Conservation (phyloP, 306 rosid species). For the Corylus avellana region DNA sequence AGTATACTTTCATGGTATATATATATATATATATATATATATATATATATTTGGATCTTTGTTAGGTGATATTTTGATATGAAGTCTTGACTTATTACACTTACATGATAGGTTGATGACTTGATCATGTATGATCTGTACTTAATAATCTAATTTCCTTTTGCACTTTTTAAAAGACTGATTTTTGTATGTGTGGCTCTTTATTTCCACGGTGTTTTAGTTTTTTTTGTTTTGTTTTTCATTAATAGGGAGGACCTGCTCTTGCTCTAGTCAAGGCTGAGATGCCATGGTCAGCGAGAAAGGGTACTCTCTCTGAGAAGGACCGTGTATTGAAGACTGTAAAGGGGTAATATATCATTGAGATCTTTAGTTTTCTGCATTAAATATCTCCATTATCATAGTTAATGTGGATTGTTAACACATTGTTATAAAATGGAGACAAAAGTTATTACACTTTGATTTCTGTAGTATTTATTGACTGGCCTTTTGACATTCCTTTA, state of each 20-base stretch:
- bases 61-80: neutral
- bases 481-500: neutral
- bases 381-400: neutral
- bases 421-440: neutral
- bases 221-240: conserved; percentile 14
- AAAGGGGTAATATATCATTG: conserved; percentile 67
- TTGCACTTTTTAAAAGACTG: neutral
- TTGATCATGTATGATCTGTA: neutral
- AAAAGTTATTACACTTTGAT: neutral
- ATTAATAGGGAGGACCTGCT: conserved; percentile 71
- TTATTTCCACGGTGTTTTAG: neutral
- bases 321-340: conserved; percentile 93
- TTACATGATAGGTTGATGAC: neutral
- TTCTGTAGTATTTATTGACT: neutral
- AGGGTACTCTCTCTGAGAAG: conserved; percentile 76
- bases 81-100: neutral
- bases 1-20: neutral
- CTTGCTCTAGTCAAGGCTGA: conserved; percentile 81
- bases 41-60: neutral
- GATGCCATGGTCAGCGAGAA: conserved; percentile 95
- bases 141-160: neutral
- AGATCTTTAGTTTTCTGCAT: neutral
- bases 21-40: neutral
- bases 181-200: neutral
- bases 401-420: neutral